phyloP scores from a whole-genome alignment of 805 yeast species.

The Torulaspora microellipsoides region DNA sequence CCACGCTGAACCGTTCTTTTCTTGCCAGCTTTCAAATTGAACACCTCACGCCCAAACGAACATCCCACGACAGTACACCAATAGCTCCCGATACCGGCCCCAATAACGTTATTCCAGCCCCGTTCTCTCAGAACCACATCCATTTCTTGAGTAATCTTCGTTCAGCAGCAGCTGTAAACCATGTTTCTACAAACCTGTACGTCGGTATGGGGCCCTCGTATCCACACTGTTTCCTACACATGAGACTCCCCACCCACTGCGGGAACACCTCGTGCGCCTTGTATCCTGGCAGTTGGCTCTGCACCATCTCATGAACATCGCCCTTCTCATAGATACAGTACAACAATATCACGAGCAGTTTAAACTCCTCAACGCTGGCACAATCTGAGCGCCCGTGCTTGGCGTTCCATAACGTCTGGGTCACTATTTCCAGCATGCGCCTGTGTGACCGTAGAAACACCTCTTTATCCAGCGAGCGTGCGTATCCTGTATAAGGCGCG shows the following conservation, averaged over 20 bases:
- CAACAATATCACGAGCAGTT: neutral
- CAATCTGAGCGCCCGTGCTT: slow-evolving; percentile 1
- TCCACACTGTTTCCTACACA: slow-evolving; percentile 1
- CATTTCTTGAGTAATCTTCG: too few relatives aligned
- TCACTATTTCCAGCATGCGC: neutral
- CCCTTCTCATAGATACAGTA: slow-evolving; percentile 1
- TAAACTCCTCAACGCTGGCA: neutral
- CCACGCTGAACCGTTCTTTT: neutral
- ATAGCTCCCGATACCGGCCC: too few relatives aligned
- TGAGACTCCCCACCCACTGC: neutral
- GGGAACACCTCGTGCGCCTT: too few relatives aligned
- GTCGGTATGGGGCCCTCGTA: too few relatives aligned
- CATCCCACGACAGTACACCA: neutral
- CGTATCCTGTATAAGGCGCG: neutral
- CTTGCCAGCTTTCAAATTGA: neutral
- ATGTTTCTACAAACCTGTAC: too few relatives aligned
- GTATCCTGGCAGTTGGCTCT: neutral
- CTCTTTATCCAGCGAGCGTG: slow-evolving; percentile 1
- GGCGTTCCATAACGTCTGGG: neutral
- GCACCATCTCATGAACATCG: neutral
- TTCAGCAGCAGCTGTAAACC: too few relatives aligned
- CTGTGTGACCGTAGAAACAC: neutral
- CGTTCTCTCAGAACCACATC: too few relatives aligned
- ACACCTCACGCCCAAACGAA: neutral
- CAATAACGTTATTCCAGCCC: too few relatives aligned